Evolutionary conservation across 306 rosid genomes (phyloP).

Genomic region (Medicago lupulina): DNA sequence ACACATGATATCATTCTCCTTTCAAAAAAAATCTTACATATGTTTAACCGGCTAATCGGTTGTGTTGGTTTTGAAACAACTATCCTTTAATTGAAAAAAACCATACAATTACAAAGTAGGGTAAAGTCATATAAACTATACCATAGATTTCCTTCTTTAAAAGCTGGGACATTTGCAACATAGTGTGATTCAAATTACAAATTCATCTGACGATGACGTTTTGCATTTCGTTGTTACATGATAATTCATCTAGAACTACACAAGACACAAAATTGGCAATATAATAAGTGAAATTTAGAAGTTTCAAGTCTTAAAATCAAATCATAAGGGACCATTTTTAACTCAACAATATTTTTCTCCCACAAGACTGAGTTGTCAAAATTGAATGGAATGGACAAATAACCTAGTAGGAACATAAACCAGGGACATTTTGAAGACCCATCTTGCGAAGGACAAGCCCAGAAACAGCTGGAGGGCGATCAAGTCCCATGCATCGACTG

Average conservation of each 20-base stretch:
- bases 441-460: conserved; percentile 85
- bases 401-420: conserved; percentile 60
- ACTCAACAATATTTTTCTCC: neutral
- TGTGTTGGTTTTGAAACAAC: no score
- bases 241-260: conserved; percentile 9
- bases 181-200: neutral
- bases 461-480: conserved; percentile 76
- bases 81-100: no score
- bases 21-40: no score
- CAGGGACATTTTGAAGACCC: conserved; percentile 87
- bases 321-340: neutral
- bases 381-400: no score
- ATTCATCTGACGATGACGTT: neutral
- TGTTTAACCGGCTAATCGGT: no score
- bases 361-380: neutral
- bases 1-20: no score
- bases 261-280: neutral
- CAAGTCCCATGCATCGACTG: conserved; percentile 88
- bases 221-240: neutral
- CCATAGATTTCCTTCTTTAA: neutral
- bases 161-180: neutral
- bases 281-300: neutral
- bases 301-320: conserved; percentile 29
- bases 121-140: no score
- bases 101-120: no score